phyloP scores from a whole-genome alignment of 78 protist genomes.

The Pelomyxa schiedti region DNA sequence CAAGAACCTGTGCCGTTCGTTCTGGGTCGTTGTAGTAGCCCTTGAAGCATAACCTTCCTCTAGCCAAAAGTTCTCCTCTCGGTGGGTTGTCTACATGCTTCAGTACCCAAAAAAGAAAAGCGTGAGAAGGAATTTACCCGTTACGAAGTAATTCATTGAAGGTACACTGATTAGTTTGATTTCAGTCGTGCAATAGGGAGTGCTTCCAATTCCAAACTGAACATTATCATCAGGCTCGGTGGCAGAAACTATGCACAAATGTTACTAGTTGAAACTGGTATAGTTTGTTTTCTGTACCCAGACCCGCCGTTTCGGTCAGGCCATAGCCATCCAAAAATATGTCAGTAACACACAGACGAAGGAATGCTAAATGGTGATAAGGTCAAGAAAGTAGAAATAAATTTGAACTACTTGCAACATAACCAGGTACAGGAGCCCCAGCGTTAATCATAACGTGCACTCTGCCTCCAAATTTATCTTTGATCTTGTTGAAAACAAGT shows the following conservation, averaged over 20 bases:
- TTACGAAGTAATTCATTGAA: not conserved
- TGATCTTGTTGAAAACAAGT: not conserved
- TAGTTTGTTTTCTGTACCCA: not conserved
- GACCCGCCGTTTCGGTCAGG: slow-evolving; percentile 13
- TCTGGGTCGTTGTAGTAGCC: slow-evolving; percentile 35
- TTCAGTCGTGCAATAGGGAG: not conserved
- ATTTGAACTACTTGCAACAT: not conserved
- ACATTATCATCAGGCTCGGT: not conserved
- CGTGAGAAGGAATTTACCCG: not conserved
- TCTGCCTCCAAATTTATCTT: not conserved
- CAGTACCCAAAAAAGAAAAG: not conserved
- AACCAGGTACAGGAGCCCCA: not conserved
- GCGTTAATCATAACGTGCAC: not conserved
- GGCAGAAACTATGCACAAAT: too few relatives aligned
- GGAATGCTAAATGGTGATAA: not conserved
- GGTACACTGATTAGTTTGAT: not conserved
- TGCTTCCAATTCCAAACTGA: not conserved
- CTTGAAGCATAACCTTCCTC: slow-evolving; percentile 8
- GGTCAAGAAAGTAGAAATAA: not conserved
- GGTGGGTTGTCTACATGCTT: not conserved
- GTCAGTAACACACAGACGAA: not conserved
- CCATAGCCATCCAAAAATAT: slow-evolving; percentile 23
- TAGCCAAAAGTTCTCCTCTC: slow-evolving; percentile 18
- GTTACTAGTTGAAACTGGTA: not conserved
- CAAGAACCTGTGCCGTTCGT: slow-evolving; percentile 10